Evolutionary conservation across 352 stramenopile genomes (phyloP).

Genomic region (Pythium angustatum): DNA sequence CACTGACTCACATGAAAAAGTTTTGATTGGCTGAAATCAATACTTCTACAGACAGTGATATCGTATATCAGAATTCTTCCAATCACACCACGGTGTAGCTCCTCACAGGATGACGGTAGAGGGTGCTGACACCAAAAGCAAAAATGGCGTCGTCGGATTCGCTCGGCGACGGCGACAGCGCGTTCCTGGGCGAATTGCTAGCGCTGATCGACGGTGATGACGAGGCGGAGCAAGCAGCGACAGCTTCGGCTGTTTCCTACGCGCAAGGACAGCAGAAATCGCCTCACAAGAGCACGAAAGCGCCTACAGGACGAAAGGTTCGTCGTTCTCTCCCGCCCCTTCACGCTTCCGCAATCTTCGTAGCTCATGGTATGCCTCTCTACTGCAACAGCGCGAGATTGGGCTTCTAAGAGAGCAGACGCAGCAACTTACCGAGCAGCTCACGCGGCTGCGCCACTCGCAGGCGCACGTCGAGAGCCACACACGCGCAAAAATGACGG

Average conservation of each 20-base stretch:
- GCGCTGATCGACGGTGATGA: conserved; percentile 3
- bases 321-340: not conserved
- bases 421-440: not conserved
- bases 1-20: no score
- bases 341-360: no score
- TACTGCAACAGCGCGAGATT: not conserved
- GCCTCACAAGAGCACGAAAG: not conserved
- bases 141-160: no score
- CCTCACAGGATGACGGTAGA: not conserved
- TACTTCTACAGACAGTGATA: no score
- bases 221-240: not conserved
- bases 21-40: no score
- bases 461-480: not conserved
- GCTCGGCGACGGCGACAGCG: conserved; percentile 12
- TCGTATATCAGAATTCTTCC: no score
- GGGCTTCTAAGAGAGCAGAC: not conserved
- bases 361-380: not conserved
- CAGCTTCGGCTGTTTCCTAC: no score
- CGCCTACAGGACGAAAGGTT: not conserved
- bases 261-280: not conserved
- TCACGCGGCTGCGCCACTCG: not conserved
- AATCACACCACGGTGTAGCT: no score
- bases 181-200: conserved; percentile 5
- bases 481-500: not conserved
- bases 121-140: no score